Base-by-base conservation (phyloP, 495 filamentous ascomycete genomes). In the Echria macrotheca region DNA sequence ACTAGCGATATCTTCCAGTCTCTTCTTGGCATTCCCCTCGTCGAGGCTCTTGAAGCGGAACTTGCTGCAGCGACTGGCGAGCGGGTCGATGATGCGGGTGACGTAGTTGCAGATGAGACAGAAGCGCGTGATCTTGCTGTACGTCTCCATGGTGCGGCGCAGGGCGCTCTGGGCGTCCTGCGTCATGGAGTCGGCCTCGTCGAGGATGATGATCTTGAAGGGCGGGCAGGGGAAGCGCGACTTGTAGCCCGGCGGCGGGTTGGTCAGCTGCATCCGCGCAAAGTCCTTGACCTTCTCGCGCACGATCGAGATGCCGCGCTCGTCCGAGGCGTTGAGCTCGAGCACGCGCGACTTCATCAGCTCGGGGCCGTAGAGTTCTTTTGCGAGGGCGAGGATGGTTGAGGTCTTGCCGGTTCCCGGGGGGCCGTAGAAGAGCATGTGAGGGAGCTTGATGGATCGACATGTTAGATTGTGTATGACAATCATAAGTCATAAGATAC, bases 241-340 rank as follows among this genome's bases (percentile, higher is more conserved):
- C 49, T 79, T 76, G 67, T 95, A 72, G 65, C 72, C 55, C 2
- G 84, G 63, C 0, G 86, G 83, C 1, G 87, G 81, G 48, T 93
- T 86, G 24, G 87, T 91, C 37, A 98, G 79, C 58, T 96, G 91
- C 68, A 91, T 90, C 23, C 91, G 82, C 5, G 94, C 94, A 60
- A 98, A 98, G 66, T 96, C 86, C 68, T 99, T 99, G 57, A 99
- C 87, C 62, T 97, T 99, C 60, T 94, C 87, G n/a, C 93, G 86
- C 24, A 99, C 89, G 48, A 99, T 97, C 24, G 80, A 84, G 61
- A 97, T 97, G 29, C 94, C 94, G 49, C 93, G 91, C 73, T 99
- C 93, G 72, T 99, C 93, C 31, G 94, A 97, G 54, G 93, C 93
- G 71, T 99, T 99, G 61, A 99, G 81, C 72, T 99, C 93, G 40